Percentiles rank a stretch among this genome's conserved stretches.
phyloP scores from a whole-genome alignment of 176 grass and related monocot species.

The Carex cristatella region DNA sequence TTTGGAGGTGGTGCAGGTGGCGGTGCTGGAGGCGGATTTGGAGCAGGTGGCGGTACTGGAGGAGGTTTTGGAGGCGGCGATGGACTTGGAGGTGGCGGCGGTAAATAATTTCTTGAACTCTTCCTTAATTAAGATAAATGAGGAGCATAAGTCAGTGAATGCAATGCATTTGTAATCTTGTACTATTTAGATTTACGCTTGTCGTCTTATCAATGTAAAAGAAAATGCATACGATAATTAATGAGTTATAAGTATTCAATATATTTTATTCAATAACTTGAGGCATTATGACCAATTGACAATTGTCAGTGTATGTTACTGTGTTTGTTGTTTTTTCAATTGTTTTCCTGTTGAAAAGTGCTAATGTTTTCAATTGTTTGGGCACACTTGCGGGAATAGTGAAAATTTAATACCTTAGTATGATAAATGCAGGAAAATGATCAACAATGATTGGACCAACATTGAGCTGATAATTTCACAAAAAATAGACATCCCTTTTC shows the following conservation, averaged over 20 bases:
- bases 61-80: not conserved
- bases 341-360: not conserved
- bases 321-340: not conserved
- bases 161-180: conserved; percentile 3
- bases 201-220: not conserved
- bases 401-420: too few species aligned
- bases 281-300: not conserved
- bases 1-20: conserved; percentile 12
- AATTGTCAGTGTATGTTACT: not conserved
- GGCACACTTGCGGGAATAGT: too few species aligned
- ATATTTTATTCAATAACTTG: not conserved
- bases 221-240: not conserved
- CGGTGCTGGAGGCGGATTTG: not conserved
- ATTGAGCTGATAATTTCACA: too few species aligned
- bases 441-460: too few species aligned
- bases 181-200: not conserved
- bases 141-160: not conserved
- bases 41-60: not conserved
- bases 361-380: not conserved
- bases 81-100: conserved; percentile 15
- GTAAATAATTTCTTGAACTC: not conserved
- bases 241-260: not conserved
- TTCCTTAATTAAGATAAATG: not conserved
- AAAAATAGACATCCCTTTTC: too few species aligned
- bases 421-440: too few species aligned